These are phyloP conservation scores for Colletotrichum karsti DNA, from an alignment of 2,329 filamentous ascomycete species.

Conservation along the genomic window DNA sequence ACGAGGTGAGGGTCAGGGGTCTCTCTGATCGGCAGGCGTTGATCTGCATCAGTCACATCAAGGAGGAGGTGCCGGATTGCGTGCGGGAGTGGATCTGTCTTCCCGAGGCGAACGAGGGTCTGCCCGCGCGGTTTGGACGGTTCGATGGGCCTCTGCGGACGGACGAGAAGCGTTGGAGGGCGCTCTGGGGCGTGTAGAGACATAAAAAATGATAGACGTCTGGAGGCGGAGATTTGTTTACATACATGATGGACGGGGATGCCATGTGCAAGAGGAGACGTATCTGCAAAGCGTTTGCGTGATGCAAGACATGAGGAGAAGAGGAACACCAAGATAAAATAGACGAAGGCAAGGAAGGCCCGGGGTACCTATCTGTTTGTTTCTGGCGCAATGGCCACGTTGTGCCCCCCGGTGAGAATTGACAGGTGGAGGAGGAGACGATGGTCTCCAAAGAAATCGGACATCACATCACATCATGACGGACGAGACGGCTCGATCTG, in stretches of 20 bases:
- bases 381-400: neutral
- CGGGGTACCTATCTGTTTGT: neutral
- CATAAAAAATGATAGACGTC: too few relatives aligned
- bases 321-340: neutral
- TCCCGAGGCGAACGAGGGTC: slow-evolving; percentile 75
- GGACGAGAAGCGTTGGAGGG: slow-evolving; percentile 66
- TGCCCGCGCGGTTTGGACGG: slow-evolving; percentile 69
- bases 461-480: neutral
- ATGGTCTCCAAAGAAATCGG: neutral
- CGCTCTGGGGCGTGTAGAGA: slow-evolving; percentile 65
- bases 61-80: slow-evolving; percentile 87
- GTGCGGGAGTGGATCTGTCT: slow-evolving; percentile 88
- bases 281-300: neutral
- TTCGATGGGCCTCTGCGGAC: slow-evolving; percentile 68
- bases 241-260: neutral
- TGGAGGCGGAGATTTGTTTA: neutral
- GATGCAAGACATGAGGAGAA: neutral
- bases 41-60: slow-evolving; percentile 90
- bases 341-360: neutral
- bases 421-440: neutral
- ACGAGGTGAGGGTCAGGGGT: slow-evolving; percentile 63
- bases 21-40: slow-evolving; percentile 79
- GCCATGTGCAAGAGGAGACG: neutral
- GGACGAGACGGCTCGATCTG: neutral
- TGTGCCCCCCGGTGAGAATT: slow-evolving; percentile 1